A percentile compares a stretch with the other conserved stretches of the same genome.
phyloP scores from a whole-genome alignment of 306 rosid species.

The Rubus idaeus region DNA sequence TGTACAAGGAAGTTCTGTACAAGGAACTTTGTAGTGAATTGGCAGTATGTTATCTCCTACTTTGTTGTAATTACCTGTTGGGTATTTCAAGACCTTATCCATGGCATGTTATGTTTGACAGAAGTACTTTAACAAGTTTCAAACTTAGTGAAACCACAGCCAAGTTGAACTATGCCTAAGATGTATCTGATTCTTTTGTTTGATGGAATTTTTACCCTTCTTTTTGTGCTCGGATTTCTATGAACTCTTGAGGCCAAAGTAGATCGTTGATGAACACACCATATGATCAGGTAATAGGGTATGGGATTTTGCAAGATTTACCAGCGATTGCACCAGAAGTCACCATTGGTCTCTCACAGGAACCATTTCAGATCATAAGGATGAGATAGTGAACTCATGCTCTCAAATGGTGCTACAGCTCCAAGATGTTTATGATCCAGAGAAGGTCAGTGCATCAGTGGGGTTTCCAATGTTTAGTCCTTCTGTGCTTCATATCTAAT shows the following conservation, averaged over 20 bases:
- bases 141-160: background rate
- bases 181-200: background rate
- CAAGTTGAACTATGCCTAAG: background rate
- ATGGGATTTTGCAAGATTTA: constrained; percentile 69
- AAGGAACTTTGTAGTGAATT: background rate
- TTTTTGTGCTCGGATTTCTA: background rate
- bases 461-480: constrained; percentile 13
- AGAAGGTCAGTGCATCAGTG: constrained; percentile 53
- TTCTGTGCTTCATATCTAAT: constrained; percentile 9
- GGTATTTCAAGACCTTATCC: background rate
- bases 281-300: constrained; percentile 58
- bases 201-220: background rate
- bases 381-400: constrained; percentile 72
- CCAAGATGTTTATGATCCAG: constrained; percentile 75
- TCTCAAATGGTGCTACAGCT: constrained; percentile 86
- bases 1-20: background rate
- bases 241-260: background rate
- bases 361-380: constrained; percentile 65
- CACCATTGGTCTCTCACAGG: constrained; percentile 53
- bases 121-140: background rate
- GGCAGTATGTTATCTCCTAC: background rate
- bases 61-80: background rate
- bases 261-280: constrained; percentile 19
- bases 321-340: constrained; percentile 63
- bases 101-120: background rate